Conservation (phyloP, 768 basidiomycete species). For the Jaapia argillacea region DNA sequence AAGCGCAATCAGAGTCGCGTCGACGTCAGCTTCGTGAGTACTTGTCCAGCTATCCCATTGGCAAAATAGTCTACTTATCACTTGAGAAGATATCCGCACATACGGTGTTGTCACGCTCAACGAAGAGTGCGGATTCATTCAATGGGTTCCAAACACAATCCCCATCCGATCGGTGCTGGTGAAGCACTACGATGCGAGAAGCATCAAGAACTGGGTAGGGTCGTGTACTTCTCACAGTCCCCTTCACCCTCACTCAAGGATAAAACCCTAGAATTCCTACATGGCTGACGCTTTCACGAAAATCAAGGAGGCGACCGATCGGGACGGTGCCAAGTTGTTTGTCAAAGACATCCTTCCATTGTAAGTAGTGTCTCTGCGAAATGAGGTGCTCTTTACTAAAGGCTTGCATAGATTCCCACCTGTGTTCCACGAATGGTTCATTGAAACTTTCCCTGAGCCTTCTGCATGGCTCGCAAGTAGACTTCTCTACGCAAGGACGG, state of each 20-base stretch:
- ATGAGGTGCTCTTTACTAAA: background rate
- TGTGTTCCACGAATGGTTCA: conserved; percentile 95
- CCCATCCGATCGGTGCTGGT: conserved; percentile 70
- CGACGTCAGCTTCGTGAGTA: conserved; percentile 79
- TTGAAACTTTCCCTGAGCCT: conserved; percentile 95
- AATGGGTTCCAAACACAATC: conserved; percentile 95
- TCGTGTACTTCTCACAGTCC: background rate
- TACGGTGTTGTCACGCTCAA: conserved; percentile 98
- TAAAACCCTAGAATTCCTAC: conserved; percentile 27
- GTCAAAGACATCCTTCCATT: conserved; percentile 39
- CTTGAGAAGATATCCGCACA: conserved; percentile 72
- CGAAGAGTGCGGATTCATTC: conserved; percentile 94
- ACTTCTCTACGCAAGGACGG: conserved; percentile 77
- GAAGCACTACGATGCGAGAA: conserved; percentile 50
- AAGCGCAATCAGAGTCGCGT: conserved; percentile 88
- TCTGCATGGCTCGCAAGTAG: conserved; percentile 89
- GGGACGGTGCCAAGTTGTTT: conserved; percentile 43
- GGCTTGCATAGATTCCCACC: conserved; percentile 50
- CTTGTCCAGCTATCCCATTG: background rate
- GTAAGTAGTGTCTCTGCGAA: too few species aligned
- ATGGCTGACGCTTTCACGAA: conserved; percentile 35
- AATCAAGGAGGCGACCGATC: conserved; percentile 40
- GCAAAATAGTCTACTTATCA: background rate
- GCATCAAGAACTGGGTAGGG: conserved; percentile 40
- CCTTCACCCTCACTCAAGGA: background rate